Conservation (phyloP, 345 rosid genomes). For the Linum usitatissimum region DNA sequence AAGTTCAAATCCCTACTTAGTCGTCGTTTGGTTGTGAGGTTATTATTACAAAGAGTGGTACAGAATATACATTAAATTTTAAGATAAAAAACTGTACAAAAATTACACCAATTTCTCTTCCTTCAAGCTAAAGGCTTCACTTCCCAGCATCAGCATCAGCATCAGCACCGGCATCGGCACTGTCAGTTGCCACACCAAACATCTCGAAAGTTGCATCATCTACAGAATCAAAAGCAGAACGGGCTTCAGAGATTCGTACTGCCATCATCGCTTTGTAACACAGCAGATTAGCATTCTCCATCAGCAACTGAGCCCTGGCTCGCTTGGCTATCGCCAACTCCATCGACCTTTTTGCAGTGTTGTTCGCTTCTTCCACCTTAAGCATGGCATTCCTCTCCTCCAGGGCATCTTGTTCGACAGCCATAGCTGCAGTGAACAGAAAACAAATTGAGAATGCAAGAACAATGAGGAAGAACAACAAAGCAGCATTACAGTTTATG, state of each 20-base stretch:
- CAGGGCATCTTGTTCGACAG: slow-evolving; percentile 34
- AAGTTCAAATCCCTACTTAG: no score
- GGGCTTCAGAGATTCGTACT: slow-evolving; percentile 58
- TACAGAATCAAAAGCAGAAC: slow-evolving; percentile 23
- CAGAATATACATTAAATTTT: neutral
- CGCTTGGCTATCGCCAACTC: slow-evolving; percentile 53
- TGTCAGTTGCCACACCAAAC: neutral
- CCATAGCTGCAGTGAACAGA: slow-evolving; percentile 23
- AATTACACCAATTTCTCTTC: neutral
- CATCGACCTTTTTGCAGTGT: slow-evolving; percentile 24
- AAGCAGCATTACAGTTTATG: neutral
- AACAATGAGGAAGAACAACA: neutral
- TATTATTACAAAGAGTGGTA: neutral
- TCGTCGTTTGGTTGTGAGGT: neutral
- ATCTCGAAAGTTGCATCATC: slow-evolving; percentile 17
- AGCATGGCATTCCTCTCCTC: slow-evolving; percentile 35
- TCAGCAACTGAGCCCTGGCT: slow-evolving; percentile 51
- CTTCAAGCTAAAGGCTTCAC: neutral
- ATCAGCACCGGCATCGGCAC: neutral
- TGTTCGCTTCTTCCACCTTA: slow-evolving; percentile 44
- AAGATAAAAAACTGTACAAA: neutral
- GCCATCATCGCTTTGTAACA: slow-evolving; percentile 64
- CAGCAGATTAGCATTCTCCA: slow-evolving; percentile 74
- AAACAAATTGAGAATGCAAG: neutral
- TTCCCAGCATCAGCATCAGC: neutral